phyloP scores from a whole-genome alignment of 495 filamentous ascomycete species.

The Penicillium lagena region DNA sequence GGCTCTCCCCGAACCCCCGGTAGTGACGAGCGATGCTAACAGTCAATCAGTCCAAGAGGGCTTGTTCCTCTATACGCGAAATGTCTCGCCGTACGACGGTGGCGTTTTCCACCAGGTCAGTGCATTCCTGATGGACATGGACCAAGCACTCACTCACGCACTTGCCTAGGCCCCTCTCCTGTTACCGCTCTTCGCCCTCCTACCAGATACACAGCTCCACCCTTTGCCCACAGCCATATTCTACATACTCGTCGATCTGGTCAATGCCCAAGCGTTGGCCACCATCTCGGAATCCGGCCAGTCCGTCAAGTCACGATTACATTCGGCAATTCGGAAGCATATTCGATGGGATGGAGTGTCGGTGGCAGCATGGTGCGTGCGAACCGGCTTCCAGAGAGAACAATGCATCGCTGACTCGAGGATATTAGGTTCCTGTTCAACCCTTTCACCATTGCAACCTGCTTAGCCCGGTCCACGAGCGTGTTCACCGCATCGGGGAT shows the following conservation, averaged over 20 bases:
- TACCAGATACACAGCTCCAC: slow-evolving; percentile 58
- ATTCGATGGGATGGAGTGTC: slow-evolving; percentile 69
- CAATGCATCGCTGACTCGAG: too few relatives aligned
- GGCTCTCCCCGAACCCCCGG: slow-evolving; percentile 17
- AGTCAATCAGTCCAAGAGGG: slow-evolving; percentile 77
- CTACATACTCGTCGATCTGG: slow-evolving; percentile 74
- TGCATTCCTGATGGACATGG: background rate
- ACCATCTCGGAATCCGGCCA: slow-evolving; percentile 79
- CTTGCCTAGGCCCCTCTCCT: slow-evolving; percentile 69
- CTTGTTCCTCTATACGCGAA: slow-evolving; percentile 89
- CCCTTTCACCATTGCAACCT: slow-evolving; percentile 89
- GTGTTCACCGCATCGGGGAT: slow-evolving; percentile 88
- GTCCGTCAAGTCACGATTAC: slow-evolving; percentile 62
- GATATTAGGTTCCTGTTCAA: slow-evolving; percentile 76
- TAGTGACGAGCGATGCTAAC: background rate
- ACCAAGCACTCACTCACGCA: slow-evolving; percentile 2
- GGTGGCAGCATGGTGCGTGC: slow-evolving; percentile 68
- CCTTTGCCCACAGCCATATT: slow-evolving; percentile 72
- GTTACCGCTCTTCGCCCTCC: slow-evolving; percentile 81
- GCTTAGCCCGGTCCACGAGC: slow-evolving; percentile 84
- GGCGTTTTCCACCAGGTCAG: slow-evolving; percentile 90
- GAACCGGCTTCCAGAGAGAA: too few relatives aligned
- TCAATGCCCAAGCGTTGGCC: slow-evolving; percentile 77
- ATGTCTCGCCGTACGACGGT: slow-evolving; percentile 95
- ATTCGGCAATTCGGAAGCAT: slow-evolving; percentile 70